Evolutionary conservation across 805 yeast genomes (phyloP), one percentile per base, ranked within the genome.

Genomic region (Pichia rugopelliculosa): DNA sequence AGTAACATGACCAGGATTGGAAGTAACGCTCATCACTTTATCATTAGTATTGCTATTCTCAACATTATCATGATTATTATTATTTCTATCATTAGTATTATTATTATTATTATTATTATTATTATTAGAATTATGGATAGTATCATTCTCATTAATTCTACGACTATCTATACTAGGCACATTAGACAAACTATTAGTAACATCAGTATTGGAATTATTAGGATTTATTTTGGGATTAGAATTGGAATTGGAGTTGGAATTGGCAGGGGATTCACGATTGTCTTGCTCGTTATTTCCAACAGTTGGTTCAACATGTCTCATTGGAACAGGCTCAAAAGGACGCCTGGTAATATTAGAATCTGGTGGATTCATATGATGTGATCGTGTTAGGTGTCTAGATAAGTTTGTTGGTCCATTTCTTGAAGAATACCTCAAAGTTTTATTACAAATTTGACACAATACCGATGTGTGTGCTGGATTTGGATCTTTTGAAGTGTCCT

Each of bases 351-450:
- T 58, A 12, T 55, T 37, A 3, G 62, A 57, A 13, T 54, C 58
- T 17, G 62, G 59, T 30, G 56, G 59, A n/a, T 55, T 54, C 26
- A 61, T 51, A 18, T 54, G 44, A 47, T 65, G 69, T 15, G 62
- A 50, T 39, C 59, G 60, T 25, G 44, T 55, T 11, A 65, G 48
- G 45, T 65, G 69, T 40, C 67, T 56, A 3, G 67, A 62, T 33
- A 65, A 52, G 43, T 65, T 65, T 0, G 68, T 63, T 8, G 68
- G 68, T 3, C 69, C 69, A 45, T 65, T 65, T 47, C 68, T 55
- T 21, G 65, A 56, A 5, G 66, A 58, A 45, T 65, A 65, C 27
- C 58, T 53, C 47, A 64, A 59, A 0, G 55, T 40, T 42, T 59
- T 62, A 10, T 56, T 55, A 42, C 69, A 65, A 27, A 56, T 52